phyloP scores from a whole-genome alignment of 441 rosid species.

The Viola pubescens region DNA sequence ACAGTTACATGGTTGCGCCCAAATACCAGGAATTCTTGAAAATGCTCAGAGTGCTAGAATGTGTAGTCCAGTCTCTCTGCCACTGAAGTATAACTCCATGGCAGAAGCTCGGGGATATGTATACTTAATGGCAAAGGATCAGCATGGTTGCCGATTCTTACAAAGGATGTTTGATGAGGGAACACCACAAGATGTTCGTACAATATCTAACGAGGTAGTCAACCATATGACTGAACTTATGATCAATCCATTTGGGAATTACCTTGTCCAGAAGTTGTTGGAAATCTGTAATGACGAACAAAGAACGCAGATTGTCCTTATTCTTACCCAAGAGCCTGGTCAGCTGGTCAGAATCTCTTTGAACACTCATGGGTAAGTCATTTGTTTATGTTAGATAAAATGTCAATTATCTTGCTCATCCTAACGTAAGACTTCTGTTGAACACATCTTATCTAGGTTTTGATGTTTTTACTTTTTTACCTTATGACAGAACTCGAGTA shows the following conservation, averaged over 20 bases:
- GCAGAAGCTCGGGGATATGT: conserved; percentile 32
- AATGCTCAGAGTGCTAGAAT: neutral
- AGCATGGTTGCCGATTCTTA: conserved; percentile 48
- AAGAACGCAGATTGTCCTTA: conserved; percentile 35
- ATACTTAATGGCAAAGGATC: conserved; percentile 45
- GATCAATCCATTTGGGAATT: conserved; percentile 54
- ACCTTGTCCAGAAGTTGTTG: conserved; percentile 50
- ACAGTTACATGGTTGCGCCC: neutral
- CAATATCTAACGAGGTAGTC: conserved; percentile 38
- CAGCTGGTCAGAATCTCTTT: conserved; percentile 38
- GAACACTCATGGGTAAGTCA: conserved; percentile 42
- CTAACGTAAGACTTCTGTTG: neutral
- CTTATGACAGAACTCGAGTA: conserved; percentile 59
- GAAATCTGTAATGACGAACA: conserved; percentile 50
- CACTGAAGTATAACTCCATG: conserved; percentile 20
- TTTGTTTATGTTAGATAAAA: neutral
- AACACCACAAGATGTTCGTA: conserved; percentile 27
- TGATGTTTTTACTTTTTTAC: neutral
- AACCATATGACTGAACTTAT: conserved; percentile 49
- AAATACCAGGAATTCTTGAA: neutral
- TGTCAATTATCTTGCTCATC: neutral
- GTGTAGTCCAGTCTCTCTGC: neutral
- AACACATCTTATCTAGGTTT: neutral
- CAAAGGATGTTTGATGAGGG: conserved; percentile 43
- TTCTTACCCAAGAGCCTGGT: conserved; percentile 31